Percentiles rank a stretch among this genome's conserved stretches.
Conservation (phyloP, 108 stramenopile genomes). For the Skeletonema potamos region DNA sequence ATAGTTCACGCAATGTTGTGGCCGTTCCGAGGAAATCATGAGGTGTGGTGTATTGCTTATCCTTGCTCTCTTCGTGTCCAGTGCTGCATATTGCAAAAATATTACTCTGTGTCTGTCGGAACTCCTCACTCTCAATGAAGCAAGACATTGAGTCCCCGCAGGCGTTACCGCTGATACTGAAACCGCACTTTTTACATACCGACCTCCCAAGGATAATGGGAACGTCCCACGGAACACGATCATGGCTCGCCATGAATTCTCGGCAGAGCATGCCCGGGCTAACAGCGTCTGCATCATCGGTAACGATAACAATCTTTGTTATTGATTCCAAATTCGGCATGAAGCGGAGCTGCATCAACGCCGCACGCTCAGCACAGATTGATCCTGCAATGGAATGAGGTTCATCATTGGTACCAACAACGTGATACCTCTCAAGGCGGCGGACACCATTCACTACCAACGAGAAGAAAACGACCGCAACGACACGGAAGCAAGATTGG, state of each 20-base stretch:
- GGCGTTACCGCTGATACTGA: conserved; percentile 23
- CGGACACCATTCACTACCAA: conserved; percentile 4
- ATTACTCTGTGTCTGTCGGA: conserved; percentile 15
- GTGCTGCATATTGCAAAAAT: conserved; percentile 20
- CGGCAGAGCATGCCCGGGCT: conserved; percentile 85
- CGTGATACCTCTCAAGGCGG: conserved; percentile 40
- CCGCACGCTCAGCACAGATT: conserved; percentile 91
- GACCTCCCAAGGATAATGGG: conserved; percentile 56
- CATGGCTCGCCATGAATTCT: conserved; percentile 78
- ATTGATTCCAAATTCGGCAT: conserved; percentile 47
- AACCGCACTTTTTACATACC: conserved; percentile 41
- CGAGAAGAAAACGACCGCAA: conserved; percentile 68
- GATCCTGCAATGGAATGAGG: conserved; percentile 72
- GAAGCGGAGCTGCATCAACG: conserved; percentile 73
- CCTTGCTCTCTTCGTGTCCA: conserved; percentile 4
- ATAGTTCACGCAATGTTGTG: conserved; percentile 58
- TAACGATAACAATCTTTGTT: conserved; percentile 54
- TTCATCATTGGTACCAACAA: conserved; percentile 87
- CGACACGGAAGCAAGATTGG: conserved; percentile 84
- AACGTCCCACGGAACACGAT: conserved; percentile 51
- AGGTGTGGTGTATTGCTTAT: conserved; percentile 18
- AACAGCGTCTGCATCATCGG: conserved; percentile 73
- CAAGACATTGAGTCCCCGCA: conserved; percentile 16
- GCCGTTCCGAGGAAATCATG: conserved; percentile 46
- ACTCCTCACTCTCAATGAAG: conserved; percentile 6